These are phyloP conservation scores for Periconia digitata DNA, from an alignment of 2,329 filamentous ascomycete genomes.

Conservation along the genomic window DNA sequence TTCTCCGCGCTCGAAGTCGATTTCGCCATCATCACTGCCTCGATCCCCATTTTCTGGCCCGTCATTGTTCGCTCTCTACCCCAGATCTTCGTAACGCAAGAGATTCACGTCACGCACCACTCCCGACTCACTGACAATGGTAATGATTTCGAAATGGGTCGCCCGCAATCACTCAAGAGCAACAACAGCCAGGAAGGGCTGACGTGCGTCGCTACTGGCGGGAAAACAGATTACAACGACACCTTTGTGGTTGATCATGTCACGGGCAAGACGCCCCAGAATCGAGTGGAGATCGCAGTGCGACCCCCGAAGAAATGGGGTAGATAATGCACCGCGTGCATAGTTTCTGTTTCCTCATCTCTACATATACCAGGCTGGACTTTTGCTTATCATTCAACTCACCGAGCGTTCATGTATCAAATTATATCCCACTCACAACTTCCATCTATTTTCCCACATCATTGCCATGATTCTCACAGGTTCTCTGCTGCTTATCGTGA, in stretches of 20 bases:
- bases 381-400: too few species aligned
- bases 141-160: slow-evolving; percentile 21
- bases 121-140: slow-evolving; percentile 14
- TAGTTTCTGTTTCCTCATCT: neutral
- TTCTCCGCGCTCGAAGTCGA: slow-evolving; percentile 37
- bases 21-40: slow-evolving; percentile 40
- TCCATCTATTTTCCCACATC: too few species aligned
- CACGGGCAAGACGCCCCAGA: slow-evolving; percentile 3
- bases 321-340: too few species aligned
- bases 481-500: too few species aligned
- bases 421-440: too few species aligned
- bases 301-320: slow-evolving; percentile 1
- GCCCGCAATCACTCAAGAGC: slow-evolving; percentile 21
- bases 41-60: slow-evolving; percentile 43
- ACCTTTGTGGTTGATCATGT: slow-evolving; percentile 12
- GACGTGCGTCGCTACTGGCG: slow-evolving; percentile 5
- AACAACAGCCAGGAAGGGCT: slow-evolving; percentile 23
- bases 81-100: slow-evolving; percentile 38
- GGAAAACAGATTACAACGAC: slow-evolving; percentile 14
- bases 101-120: slow-evolving; percentile 33
- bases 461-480: too few species aligned
- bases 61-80: slow-evolving; percentile 27
- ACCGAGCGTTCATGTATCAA: too few species aligned
- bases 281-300: neutral
- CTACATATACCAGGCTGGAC: slow-evolving; percentile 41